Base-by-base conservation (phyloP, 371 early-diverging fungal genomes). In the Apophysomyces trapeziformis region DNA sequence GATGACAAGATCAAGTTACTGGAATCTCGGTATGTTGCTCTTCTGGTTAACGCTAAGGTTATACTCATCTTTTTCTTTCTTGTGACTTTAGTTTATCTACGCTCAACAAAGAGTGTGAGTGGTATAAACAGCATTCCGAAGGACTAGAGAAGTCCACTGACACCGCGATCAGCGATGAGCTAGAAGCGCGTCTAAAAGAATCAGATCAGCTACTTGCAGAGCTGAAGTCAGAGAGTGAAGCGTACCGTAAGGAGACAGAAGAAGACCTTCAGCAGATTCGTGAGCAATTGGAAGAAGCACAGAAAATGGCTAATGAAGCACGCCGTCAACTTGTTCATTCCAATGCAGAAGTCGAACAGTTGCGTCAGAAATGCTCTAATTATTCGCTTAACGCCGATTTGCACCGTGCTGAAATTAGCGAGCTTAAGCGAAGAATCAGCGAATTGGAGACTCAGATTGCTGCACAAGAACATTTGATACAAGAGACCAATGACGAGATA, bases 371-470 rank as follows among this genome's bases (percentile, higher is more conserved):
- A 50, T 63, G 63, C 32, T 38, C 50, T 16, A 43, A 56, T 11
- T 39, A 47, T 4, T 38, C 54, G 32, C 50, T 47, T 13, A 63
- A 41, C 5, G 47, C 41, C 38, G 63, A 68, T 18, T 50, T 50
- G n/a, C 63, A 59, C 1, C 58, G 62, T 8, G 36, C 58, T 18
- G 63, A 68, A 47, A 26, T 63, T 12, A 59, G 21, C 12, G 63
- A 63, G 35, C 57, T 63, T 37, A 58, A 63, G 38, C 58, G 63
- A 21, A 13, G 57, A 16, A 57, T 45, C 37, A 46, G 58, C 12
- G 68, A 63, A 35, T 41, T 63, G 39, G 63, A 68, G 32, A 46
- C 58, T 26, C 63, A 59, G 7, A 37, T 68, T 4, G 68, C 57
- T 6, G 60, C 44, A 13, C 45, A 58, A 38, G 68, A 68, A 43